Evolutionary conservation across 2,329 filamentous ascomycete species (phyloP).

Genomic region (Meredithiella fracta): DNA sequence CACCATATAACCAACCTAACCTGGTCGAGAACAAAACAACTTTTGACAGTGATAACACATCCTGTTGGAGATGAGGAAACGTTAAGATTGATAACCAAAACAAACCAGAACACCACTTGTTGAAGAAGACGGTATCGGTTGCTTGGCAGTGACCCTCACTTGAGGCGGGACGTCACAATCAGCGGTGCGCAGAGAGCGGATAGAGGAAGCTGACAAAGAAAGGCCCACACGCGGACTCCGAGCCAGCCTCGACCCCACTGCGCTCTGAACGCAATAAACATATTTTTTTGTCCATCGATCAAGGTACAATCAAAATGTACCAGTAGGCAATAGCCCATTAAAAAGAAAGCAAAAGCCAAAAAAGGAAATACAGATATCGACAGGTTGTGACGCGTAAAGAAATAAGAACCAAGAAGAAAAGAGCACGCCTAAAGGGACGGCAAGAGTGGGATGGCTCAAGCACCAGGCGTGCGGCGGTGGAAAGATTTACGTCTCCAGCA

Average conservation of each 20-base stretch:
- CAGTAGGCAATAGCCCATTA: background rate
- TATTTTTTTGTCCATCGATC: conserved; percentile 3
- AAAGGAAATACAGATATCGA: background rate
- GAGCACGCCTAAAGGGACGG: background rate
- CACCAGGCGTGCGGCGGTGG: conserved; percentile 16
- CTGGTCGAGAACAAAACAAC: conserved; percentile 15
- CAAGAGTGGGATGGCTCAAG: background rate
- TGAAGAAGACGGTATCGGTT: background rate
- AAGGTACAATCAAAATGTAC: background rate
- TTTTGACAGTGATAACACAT: conserved; percentile 19
- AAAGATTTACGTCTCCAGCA: conserved; percentile 33
- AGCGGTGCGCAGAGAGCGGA: background rate
- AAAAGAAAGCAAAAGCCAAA: background rate
- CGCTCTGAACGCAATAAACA: background rate
- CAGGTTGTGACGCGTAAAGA: background rate
- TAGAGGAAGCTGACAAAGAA: background rate
- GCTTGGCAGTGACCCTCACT: background rate
- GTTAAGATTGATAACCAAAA: background rate
- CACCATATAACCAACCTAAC: background rate
- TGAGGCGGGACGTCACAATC: conserved; percentile 1
- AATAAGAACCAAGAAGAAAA: background rate
- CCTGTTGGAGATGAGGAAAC: background rate
- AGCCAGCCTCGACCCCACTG: background rate
- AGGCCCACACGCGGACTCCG: background rate
- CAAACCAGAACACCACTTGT: background rate